A percentile compares a stretch with the other conserved stretches of the same genome.
Evolutionary conservation across 2,329 filamentous ascomycete genomes (phyloP).

Genomic region (Cadophora malorum): DNA sequence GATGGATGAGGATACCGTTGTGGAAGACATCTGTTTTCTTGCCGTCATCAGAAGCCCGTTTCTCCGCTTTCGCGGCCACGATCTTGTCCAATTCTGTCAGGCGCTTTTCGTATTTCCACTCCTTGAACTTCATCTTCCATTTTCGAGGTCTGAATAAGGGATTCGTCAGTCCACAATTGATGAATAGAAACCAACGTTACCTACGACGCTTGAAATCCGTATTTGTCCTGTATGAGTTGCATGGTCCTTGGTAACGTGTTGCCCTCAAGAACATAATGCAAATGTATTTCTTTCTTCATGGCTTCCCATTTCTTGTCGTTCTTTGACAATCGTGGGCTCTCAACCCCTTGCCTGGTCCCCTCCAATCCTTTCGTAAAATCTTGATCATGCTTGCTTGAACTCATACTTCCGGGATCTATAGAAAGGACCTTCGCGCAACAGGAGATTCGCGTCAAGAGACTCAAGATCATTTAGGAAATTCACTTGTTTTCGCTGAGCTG

Average conservation of each 20-base stretch:
- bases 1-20: background rate
- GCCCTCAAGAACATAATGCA: background rate
- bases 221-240: constrained; percentile 4
- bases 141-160: background rate
- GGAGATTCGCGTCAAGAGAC: background rate
- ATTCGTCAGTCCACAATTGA: background rate
- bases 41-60: background rate
- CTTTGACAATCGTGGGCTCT: background rate
- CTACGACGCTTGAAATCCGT: constrained; percentile 14
- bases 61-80: background rate
- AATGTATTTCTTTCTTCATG: background rate
- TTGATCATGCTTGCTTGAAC: background rate
- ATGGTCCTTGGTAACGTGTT: constrained; percentile 14
- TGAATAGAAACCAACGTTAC: background rate
- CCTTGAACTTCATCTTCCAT: constrained; percentile 18
- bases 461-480: background rate
- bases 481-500: background rate
- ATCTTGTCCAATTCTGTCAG: constrained; percentile 10
- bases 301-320: background rate
- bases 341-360: background rate
- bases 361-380: background rate
- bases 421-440: background rate
- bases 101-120: constrained; percentile 19
- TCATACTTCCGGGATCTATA: background rate
- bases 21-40: background rate